Evolutionary conservation across 306 rosid genomes (phyloP), one percentile per base, ranked within the genome.

Genomic region (Dryas octopetala): DNA sequence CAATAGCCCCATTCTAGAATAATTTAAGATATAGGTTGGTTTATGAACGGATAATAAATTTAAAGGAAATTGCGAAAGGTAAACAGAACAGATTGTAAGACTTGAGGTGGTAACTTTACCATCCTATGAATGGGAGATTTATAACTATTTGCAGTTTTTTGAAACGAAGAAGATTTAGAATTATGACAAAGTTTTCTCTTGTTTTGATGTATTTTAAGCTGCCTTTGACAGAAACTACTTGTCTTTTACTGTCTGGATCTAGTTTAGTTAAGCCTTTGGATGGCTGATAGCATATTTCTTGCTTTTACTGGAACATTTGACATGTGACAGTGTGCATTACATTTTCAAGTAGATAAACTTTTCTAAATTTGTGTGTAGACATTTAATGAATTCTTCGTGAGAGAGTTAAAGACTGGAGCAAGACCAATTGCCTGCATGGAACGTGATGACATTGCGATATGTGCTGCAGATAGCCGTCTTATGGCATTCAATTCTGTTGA

Each of bases 391-490:
- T 95, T 95, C 73, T 95, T 95, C 63, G 74, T 90, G 70, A 83
- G 98, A 88, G 97, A 95, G 83, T 76, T 95, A 58, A 95, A 88
- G 87, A 95, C 91, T 61, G 95, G 89, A 71, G 85, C 89, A 76
- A 90, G 98, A 78, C 96, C 98, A 78, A 76, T 88, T 84, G 83
- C 84, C 62, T 84, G 69, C 66, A 60, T 77, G 76, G 96, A 90
- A 49, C 78, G 85, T 23, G 93, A 90, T 83, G 91, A 87, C 64
- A 73, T 91, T 79, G 98, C 97, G 51, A 86, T 89, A 59, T 90
- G 95, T 79, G 97, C 90, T 59, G 97, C 97, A 73, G 98, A 95
- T 85, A 76, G 97, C 82, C 97, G 98, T 81, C 86, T 95, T 44
- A 91, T 74, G 80, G 97, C 98, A 53, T 95, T 95, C 79, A 86